phyloP scores from a whole-genome alignment of 1,284 basidiomycete genomes.

The Heterobasidion occidentale region DNA sequence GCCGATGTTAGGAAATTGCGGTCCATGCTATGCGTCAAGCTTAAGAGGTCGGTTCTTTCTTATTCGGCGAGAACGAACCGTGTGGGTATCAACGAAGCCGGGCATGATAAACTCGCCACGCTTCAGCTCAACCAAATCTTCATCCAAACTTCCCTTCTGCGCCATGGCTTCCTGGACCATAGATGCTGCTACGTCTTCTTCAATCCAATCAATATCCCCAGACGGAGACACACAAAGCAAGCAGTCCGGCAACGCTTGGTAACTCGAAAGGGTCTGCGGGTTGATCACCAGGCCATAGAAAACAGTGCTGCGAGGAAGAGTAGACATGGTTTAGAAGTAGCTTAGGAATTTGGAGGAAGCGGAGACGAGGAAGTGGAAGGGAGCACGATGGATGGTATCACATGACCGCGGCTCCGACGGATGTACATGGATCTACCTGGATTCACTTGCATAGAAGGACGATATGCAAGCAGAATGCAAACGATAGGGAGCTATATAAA shows the following conservation, averaged over 20 bases:
- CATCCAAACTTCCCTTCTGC: constrained; percentile 29
- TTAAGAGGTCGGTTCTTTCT: background rate
- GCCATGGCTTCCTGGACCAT: constrained; percentile 36
- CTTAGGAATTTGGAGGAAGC: background rate
- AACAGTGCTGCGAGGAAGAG: constrained; percentile 21
- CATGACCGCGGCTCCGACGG: background rate
- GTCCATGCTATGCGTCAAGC: constrained; percentile 58
- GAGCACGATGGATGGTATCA: background rate
- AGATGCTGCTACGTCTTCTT: constrained; percentile 40
- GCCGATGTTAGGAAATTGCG: constrained; percentile 83
- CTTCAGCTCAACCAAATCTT: constrained; percentile 39
- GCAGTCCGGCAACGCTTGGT: constrained; percentile 46
- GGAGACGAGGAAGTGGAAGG: background rate
- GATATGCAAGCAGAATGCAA: background rate
- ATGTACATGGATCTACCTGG: too few species aligned
- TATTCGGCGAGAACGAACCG: constrained; percentile 35
- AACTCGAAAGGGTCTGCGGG: constrained; percentile 45
- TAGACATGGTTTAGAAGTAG: background rate
- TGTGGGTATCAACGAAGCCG: constrained; percentile 88
- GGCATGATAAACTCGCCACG: constrained; percentile 80
- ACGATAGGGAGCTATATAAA: too few species aligned
- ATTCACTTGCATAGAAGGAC: too few species aligned
- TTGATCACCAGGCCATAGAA: constrained; percentile 69
- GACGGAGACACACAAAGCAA: constrained; percentile 49
- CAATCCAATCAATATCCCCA: constrained; percentile 67